Conservation (phyloP, 805 yeast genomes). For the Ogataea trehalophila region DNA sequence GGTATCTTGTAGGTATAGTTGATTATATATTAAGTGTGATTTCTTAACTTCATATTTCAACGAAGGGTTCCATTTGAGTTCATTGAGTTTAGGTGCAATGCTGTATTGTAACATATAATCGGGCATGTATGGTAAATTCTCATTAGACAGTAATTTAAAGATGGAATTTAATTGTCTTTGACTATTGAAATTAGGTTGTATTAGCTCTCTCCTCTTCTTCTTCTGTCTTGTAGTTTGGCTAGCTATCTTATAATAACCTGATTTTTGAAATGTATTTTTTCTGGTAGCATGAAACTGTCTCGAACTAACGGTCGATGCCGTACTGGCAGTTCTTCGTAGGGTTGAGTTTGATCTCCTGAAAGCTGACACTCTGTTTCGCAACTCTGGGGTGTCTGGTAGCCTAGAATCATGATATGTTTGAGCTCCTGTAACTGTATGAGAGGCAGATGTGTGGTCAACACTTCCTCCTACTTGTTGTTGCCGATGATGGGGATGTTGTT, state of each 20-base stretch:
- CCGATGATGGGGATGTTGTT: no score
- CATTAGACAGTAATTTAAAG: conserved; percentile 12
- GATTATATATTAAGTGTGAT: conserved; percentile 5
- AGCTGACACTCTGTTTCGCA: background rate
- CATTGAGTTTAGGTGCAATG: conserved; percentile 8
- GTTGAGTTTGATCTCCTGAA: conserved; percentile 2
- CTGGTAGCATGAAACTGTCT: conserved; percentile 5
- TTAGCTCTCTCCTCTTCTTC: background rate
- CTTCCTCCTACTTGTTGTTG: background rate
- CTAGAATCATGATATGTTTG: background rate
- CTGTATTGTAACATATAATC: conserved; percentile 17
- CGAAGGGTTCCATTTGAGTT: conserved; percentile 19
- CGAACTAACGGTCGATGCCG: conserved; percentile 2
- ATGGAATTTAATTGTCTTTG: conserved; percentile 13
- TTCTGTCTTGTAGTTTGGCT: background rate
- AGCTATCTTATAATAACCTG: conserved; percentile 10
- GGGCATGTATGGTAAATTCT: conserved; percentile 12
- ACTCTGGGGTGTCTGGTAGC: background rate
- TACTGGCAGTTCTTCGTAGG: conserved; percentile 1
- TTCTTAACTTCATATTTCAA: conserved; percentile 17
- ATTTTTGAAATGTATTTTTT: conserved; percentile 10
- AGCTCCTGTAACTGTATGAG: background rate
- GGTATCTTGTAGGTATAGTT: conserved; percentile 13
- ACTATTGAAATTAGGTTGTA: conserved; percentile 2
- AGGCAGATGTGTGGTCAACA: background rate